Conservation (phyloP, 192 early-diverging fungal species). For the Rhizophagus sp. region DNA sequence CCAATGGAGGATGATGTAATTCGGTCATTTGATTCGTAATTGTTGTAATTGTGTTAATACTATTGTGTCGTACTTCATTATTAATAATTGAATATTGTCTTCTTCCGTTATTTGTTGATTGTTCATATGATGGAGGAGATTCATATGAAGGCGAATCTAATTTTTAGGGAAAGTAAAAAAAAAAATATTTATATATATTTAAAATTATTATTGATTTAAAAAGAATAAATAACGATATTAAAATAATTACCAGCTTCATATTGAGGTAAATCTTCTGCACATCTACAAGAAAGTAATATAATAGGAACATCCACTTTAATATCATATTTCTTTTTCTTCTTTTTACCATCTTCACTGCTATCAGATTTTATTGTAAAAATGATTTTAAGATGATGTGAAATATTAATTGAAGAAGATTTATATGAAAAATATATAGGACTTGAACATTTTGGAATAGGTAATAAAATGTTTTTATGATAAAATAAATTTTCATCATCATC, state of each 20-base stretch:
- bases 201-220: not conserved
- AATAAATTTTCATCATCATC: not conserved
- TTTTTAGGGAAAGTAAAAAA: not conserved
- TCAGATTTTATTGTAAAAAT: not conserved
- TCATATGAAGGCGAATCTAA: not conserved
- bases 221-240: not conserved
- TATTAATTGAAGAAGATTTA: not conserved
- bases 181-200: not conserved
- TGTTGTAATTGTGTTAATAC: no score
- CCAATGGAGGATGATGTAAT: no score
- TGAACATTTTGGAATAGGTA: not conserved
- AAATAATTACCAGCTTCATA: not conserved
- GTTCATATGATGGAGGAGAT: not conserved
- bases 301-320: not conserved
- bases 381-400: slow-evolving; percentile 3
- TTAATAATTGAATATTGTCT: not conserved
- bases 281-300: slow-evolving; percentile 18
- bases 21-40: no score
- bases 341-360: not conserved
- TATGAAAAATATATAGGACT: not conserved
- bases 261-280: slow-evolving; percentile 4
- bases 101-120: not conserved
- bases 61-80: no score
- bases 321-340: not conserved
- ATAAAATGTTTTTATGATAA: not conserved